Evolutionary conservation across 768 basidiomycete species (phyloP), one percentile per base, ranked within the genome.

Genomic region (Tylopilus sp.): DNA sequence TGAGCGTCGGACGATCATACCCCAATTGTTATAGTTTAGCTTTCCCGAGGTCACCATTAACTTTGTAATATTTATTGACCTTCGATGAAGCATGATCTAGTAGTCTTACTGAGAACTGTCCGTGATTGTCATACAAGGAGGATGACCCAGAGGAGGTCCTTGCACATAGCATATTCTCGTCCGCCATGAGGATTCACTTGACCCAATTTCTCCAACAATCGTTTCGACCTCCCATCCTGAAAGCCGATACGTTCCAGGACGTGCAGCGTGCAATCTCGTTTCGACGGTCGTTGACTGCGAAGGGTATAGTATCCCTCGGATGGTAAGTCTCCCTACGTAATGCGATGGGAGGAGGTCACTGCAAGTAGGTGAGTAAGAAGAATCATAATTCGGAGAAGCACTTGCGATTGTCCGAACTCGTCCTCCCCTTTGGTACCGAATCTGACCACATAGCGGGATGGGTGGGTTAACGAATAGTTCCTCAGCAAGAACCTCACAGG

Each of bases 191-290:
- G 54, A 54, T 25, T 50, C 49, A 54, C 49, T 44, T 19, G 50
- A 45, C 22, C 21, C 50, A 21, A 55, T 57, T 34, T 82, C 77
- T 12, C 77, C 74, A n/a, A 87, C 85, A 48, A 83, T 76, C 1
- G 83, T 84, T 60, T 87, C 85, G 11, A 89, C 59, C 36, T 71
- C 73, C 91, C 92, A 96, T 6, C 80, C 78, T 28, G 78, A 78
- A 16, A 92, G 71, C 13, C 72, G 72, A 64, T 89, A 87, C 22
- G 76, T 74, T 13, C 89, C 89, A 28, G 89, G 82, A 37, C 78
- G 78, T 13, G 77, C 70, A 11, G 83, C 73, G 77, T 84, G 87
- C 3, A 92, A 67, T 45, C 73, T 79, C 1, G 82, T 76, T 21
- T 71, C 68, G 19, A 89, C 54, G 0, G 64, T 68, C 13, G 68